Evolutionary conservation across 73 alveolate genomes (phyloP).

Genomic region (Halteria grandinella): DNA sequence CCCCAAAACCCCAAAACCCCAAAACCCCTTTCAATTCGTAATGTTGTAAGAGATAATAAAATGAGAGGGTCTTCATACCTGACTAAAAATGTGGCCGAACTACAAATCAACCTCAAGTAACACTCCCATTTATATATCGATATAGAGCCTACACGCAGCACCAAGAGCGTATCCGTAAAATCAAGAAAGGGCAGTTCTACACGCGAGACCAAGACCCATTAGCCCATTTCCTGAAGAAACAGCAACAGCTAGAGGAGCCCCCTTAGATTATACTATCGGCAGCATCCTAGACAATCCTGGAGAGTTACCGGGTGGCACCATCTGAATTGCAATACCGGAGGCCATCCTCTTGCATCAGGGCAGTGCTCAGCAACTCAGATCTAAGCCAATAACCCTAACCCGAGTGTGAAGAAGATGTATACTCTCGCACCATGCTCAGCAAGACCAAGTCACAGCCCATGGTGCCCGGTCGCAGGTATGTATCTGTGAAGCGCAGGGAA

Average conservation of each 20-base stretch:
- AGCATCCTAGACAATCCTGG: not conserved
- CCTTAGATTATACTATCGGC: not conserved
- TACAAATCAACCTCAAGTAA: conserved; percentile 19
- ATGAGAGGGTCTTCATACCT: conserved; percentile 48
- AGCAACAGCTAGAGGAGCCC: not conserved
- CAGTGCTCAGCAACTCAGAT: not conserved
- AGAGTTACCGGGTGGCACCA: not conserved
- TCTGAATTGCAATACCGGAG: not conserved
- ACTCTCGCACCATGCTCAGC: not conserved
- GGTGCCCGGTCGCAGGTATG: too few relatives aligned
- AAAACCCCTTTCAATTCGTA: too few relatives aligned
- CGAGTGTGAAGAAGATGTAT: not conserved
- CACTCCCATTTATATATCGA: not conserved
- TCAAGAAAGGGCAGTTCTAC: conserved; percentile 11
- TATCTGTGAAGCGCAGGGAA: not conserved
- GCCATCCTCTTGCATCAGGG: not conserved
- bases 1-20: too few relatives aligned
- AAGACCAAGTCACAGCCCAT: not conserved
- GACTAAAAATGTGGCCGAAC: conserved; percentile 18
- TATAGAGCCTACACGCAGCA: not conserved
- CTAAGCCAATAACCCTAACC: not conserved
- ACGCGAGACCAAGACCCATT: not conserved
- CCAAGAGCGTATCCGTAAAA: not conserved
- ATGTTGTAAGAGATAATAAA: too few relatives aligned
- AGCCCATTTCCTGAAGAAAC: not conserved